phyloP scores from a whole-genome alignment of 2,329 filamentous ascomycete genomes.

The Pyrenochaeta sp. region DNA sequence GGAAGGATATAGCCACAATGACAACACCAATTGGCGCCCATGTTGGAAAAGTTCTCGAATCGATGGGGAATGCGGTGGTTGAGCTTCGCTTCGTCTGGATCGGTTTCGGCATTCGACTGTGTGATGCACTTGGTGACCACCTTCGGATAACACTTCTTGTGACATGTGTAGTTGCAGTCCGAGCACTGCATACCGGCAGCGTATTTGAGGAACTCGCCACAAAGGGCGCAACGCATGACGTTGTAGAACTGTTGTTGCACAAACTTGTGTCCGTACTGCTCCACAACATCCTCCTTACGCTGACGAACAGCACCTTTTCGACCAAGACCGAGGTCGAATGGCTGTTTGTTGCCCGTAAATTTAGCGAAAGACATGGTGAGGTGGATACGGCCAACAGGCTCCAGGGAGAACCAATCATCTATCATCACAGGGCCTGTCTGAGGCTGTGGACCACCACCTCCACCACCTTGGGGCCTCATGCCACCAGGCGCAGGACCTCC shows the following conservation, averaged over 20 bases:
- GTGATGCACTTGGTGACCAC: constrained; percentile 99
- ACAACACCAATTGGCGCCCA: constrained; percentile 99
- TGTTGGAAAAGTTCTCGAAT: constrained; percentile 95
- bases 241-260: constrained; percentile 99
- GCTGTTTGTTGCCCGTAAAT: constrained; percentile 81
- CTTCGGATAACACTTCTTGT: constrained; percentile 95
- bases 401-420: constrained; percentile 96
- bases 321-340: constrained; percentile 87
- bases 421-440: constrained; percentile 69
- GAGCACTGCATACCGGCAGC: constrained; percentile 99
- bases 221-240: constrained; percentile 98
- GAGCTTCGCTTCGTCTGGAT: constrained; percentile 99
- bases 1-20: constrained; percentile 97
- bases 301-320: constrained; percentile 96
- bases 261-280: constrained; percentile 99
- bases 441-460: constrained; percentile 51
- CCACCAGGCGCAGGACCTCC: constrained; percentile 50
- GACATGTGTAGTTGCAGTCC: constrained; percentile 99
- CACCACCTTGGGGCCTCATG: constrained; percentile 49
- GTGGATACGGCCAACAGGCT: constrained; percentile 92
- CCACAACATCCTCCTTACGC: constrained; percentile 96
- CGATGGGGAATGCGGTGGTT: constrained; percentile 98
- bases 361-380: constrained; percentile 92
- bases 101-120: constrained; percentile 97
- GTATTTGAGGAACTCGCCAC: constrained; percentile 98